Conservation (phyloP, 306 rosid genomes). For the Cicer chorassanicum region DNA sequence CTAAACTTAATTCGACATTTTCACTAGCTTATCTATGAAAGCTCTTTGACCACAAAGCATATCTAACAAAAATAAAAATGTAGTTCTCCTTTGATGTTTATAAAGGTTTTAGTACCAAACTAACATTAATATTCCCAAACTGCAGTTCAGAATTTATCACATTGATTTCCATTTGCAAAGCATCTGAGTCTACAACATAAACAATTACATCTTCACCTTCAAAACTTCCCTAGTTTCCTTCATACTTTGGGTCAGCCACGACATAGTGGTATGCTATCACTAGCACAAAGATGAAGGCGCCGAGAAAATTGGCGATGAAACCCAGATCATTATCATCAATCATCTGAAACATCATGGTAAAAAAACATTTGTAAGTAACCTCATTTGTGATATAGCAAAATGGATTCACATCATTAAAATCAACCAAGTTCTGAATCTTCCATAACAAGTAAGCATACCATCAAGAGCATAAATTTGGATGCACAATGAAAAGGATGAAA, state of each 20-base stretch:
- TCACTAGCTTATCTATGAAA: not conserved
- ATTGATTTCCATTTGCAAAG: slow-evolving; percentile 42
- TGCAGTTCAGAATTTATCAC: slow-evolving; percentile 39
- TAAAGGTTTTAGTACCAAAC: slow-evolving; percentile 35
- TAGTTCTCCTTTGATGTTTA: slow-evolving; percentile 9
- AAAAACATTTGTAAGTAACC: slow-evolving; percentile 25
- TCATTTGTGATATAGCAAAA: not conserved
- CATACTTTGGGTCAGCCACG: slow-evolving; percentile 87
- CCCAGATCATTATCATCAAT: slow-evolving; percentile 90
- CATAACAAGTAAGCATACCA: not conserved
- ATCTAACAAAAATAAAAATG: slow-evolving; percentile 19
- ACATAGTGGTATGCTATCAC: slow-evolving; percentile 89
- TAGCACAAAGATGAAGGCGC: slow-evolving; percentile 78
- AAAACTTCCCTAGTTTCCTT: slow-evolving; percentile 59
- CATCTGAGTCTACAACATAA: slow-evolving; percentile 47
- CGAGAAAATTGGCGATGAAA: slow-evolving; percentile 91
- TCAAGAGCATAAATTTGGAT: slow-evolving; percentile 39
- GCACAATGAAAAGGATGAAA: slow-evolving; percentile 63
- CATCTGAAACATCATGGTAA: slow-evolving; percentile 59
- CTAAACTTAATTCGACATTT: not conserved
- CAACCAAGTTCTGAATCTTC: not conserved
- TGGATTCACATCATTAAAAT: slow-evolving; percentile 36
- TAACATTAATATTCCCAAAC: slow-evolving; percentile 42
- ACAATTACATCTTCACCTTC: slow-evolving; percentile 38
- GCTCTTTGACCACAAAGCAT: slow-evolving; percentile 18